These are phyloP conservation scores for Cyphellophora europaea DNA, from an alignment of 2,329 filamentous ascomycete genomes.

Conservation along the genomic window DNA sequence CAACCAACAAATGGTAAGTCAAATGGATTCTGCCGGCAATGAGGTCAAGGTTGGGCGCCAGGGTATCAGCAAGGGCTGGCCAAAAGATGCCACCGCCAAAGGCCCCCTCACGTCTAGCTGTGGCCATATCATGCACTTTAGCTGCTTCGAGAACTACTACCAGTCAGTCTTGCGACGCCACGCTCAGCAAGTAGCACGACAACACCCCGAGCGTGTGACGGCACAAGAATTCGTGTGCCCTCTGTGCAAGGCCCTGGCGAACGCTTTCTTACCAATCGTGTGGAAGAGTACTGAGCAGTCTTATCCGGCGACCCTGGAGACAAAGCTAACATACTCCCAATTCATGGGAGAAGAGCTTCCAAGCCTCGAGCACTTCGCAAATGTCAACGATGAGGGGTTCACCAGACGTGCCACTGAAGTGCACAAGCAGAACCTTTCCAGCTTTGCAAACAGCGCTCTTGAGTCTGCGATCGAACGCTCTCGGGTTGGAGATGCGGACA, in stretches of 20 bases:
- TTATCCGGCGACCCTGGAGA: slow-evolving; percentile 63
- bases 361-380: slow-evolving; percentile 21
- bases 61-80: slow-evolving; percentile 82
- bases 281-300: slow-evolving; percentile 89
- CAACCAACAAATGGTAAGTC: slow-evolving; percentile 69
- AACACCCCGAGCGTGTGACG: slow-evolving; percentile 75
- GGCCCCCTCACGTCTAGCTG: slow-evolving; percentile 86
- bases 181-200: slow-evolving; percentile 82
- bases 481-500: slow-evolving; percentile 11
- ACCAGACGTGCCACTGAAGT: background rate
- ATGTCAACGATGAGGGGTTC: slow-evolving; percentile 11
- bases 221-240: slow-evolving; percentile 91
- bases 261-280: slow-evolving; percentile 86
- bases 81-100: slow-evolving; percentile 52
- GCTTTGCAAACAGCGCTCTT: slow-evolving; percentile 13
- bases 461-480: slow-evolving; percentile 7
- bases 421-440: slow-evolving; percentile 5
- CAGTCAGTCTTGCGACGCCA: slow-evolving; percentile 77
- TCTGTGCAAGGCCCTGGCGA: slow-evolving; percentile 91
- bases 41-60: slow-evolving; percentile 67
- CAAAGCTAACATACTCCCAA: slow-evolving; percentile 51
- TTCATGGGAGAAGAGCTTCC: slow-evolving; percentile 58
- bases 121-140: slow-evolving; percentile 97
- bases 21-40: slow-evolving; percentile 63
- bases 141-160: slow-evolving; percentile 87